Evolutionary conservation across 139 green algal genomes (phyloP), one percentile per base, ranked within the genome.

Genomic region (Yamagishiella unicocca): DNA sequence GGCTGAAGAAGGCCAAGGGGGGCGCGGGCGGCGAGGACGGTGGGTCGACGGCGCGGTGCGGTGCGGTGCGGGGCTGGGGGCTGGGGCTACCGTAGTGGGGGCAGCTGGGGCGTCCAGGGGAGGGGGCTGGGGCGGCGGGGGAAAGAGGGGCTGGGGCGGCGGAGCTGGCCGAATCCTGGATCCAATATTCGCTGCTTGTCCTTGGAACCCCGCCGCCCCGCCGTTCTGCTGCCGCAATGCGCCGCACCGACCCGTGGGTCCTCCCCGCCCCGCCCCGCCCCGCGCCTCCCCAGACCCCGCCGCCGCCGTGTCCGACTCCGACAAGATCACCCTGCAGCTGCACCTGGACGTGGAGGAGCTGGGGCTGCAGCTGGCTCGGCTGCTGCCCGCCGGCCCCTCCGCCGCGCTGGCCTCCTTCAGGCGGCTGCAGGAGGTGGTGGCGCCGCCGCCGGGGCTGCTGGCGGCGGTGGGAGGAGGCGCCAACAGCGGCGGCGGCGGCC

Each of bases 241-340:
- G n/a, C n/a, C n/a, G n/a, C n/a, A n/a, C n/a, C n/a, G n/a, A n/a
- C n/a, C n/a, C n/a, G n/a, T n/a, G n/a, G n/a, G n/a, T n/a, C 79
- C 58, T 7, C 38, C 14, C 58, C 12, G 31, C 25, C 61, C 12
- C 43, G 38, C 12, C 42, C 61, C 24, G 37, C 68, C 81, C 37
- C 82, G 12, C 33, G 68, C 62, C 40, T 25, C 42, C 38, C 4
- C 68, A 71, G 50, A 68, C 21, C 68, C 78, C 37, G 61, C 88
- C 64, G 88, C 73, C 24, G 84, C 27, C 12, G 74, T 97, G 87
- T 95, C 93, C 4, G 97, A 99, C 91, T 96, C 93, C 12, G 97
- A 99, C 75, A 98, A 99, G 91, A 97, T 99, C 81, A 92, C 87
- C 0, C 82, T 93, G 89, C 95, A 98, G 94, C 93, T 98, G 71